Conservation (phyloP, 148 eudicot species). For the Chenopodium berlandieri region DNA sequence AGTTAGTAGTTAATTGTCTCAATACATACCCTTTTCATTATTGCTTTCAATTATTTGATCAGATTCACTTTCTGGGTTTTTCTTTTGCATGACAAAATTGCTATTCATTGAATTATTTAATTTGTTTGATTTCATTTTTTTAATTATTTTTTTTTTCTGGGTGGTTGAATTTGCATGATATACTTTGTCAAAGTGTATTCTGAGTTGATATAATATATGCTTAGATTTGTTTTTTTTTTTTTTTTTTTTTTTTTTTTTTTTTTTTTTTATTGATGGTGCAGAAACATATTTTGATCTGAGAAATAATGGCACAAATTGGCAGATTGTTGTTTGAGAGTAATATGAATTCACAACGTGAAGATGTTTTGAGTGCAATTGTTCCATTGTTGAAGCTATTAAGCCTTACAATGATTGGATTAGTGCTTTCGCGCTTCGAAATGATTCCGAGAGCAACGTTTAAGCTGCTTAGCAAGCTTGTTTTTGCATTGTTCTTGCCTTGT, state of each 20-base stretch:
- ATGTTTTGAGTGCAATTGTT: conserved; percentile 48
- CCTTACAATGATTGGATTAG: conserved; percentile 43
- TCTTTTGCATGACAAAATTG: background rate
- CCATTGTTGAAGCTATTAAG: conserved; percentile 57
- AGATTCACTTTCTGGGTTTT: background rate
- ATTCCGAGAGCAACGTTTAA: conserved; percentile 59
- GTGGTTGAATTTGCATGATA: background rate
- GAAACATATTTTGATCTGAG: conserved; percentile 17
- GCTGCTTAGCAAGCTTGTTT: conserved; percentile 73
- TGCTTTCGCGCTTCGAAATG: conserved; percentile 48
- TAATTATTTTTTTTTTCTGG: background rate
- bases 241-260: too few relatives aligned
- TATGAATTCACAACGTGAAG: conserved; percentile 38
- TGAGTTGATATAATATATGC: background rate
- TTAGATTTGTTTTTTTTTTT: background rate
- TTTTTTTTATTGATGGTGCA: conserved; percentile 14
- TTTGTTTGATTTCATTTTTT: background rate
- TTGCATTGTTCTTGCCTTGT: conserved; percentile 63
- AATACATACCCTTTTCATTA: background rate
- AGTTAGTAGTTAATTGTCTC: background rate
- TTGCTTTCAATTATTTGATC: background rate
- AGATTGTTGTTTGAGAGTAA: conserved; percentile 27
- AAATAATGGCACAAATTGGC: conserved; percentile 26
- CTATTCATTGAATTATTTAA: background rate
- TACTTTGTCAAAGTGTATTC: background rate